A percentile compares a stretch with the other conserved stretches of the same genome.
Evolutionary conservation across 805 yeast species (phyloP).

Genomic region (Candida silvicultrix): DNA sequence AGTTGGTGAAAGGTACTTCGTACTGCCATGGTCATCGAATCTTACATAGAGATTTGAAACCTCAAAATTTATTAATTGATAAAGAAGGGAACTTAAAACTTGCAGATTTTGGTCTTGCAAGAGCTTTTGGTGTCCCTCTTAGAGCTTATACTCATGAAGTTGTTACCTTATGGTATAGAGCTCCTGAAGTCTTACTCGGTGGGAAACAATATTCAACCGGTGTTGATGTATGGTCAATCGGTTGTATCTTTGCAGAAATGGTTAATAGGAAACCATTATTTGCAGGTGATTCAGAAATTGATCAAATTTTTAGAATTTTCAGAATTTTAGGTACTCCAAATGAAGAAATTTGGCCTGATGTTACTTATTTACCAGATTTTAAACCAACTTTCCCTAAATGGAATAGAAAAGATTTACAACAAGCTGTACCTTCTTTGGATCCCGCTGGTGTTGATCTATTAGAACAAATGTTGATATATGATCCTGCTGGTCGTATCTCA

Average conservation of each 20-base stretch:
- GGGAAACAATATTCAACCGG: conserved; percentile 97
- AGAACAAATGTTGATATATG: conserved; percentile 75
- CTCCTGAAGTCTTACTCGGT: conserved; percentile 93
- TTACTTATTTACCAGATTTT: conserved; percentile 83
- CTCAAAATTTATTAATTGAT: conserved; percentile 90
- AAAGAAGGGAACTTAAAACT: conserved; percentile 90
- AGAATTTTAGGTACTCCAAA: conserved; percentile 91
- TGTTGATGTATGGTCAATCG: conserved; percentile 98
- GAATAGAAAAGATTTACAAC: conserved; percentile 65
- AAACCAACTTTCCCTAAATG: conserved; percentile 92
- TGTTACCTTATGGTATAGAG: conserved; percentile 95
- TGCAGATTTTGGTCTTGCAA: conserved; percentile 91
- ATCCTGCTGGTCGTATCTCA: conserved; percentile 88
- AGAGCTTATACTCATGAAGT: conserved; percentile 97
- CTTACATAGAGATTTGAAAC: conserved; percentile 92
- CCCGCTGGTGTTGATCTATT: conserved; percentile 78
- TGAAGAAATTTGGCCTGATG: conserved; percentile 93
- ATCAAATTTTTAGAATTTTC: conserved; percentile 91
- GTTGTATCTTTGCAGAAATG: conserved; percentile 98
- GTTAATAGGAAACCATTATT: conserved; percentile 90
- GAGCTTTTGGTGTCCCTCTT: conserved; percentile 96
- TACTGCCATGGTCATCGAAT: conserved; percentile 95
- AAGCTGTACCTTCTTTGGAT: conserved; percentile 74
- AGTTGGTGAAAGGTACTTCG: conserved; percentile 81
- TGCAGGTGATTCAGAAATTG: conserved; percentile 97